Evolutionary conservation across 345 rosid species (phyloP), one percentile per base, ranked within the genome.

Genomic region (Salix caprea): DNA sequence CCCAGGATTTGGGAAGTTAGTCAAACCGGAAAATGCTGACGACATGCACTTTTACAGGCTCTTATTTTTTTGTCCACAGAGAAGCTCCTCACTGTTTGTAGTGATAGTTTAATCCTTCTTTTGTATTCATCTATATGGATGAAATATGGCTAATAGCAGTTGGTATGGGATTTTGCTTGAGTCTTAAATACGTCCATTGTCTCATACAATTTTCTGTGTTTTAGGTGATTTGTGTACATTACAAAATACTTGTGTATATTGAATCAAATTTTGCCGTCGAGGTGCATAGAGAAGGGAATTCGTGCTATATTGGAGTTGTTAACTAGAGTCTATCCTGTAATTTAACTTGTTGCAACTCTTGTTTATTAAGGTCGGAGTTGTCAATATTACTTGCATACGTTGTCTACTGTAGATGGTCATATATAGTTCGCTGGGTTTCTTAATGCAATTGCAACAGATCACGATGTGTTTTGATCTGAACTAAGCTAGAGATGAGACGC

Each of bases 1-100:
- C 99, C 72, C 92, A 82, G 9, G 90, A 77, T 21, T 89, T 96
- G 82, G 93, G 89, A 96, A 79, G 75, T 69, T 77, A 72, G 82
- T 75, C 16, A 37, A 65, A 69, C 54, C 46, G 46, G 70, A 58
- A 36, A 72, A 65, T 36, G 70, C 74, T 28, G 24, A 69, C 14
- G 67, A 71, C 5, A 36, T 79, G 67, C 72, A 68, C 70, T 2
- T 54, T 69, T 73, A 72, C 67, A 44, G 48, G 72, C 68, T 6
- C 77, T 30, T 72, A 39, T 70, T 69, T 71, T 74, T 82, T 71
- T 15, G 24, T 34, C 72, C n/a, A 61, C 76, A 28, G 64, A 74
- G 73, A 79, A 84, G 75, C 77, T 72, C 58, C 72, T 64, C 30
- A 56, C 76, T 32, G 76, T 75, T 65, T 86, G 85, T 84, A 80